These are phyloP conservation scores for Diospyros kaki DNA, from an alignment of 148 eudicot genomes.

Conservation along the genomic window DNA sequence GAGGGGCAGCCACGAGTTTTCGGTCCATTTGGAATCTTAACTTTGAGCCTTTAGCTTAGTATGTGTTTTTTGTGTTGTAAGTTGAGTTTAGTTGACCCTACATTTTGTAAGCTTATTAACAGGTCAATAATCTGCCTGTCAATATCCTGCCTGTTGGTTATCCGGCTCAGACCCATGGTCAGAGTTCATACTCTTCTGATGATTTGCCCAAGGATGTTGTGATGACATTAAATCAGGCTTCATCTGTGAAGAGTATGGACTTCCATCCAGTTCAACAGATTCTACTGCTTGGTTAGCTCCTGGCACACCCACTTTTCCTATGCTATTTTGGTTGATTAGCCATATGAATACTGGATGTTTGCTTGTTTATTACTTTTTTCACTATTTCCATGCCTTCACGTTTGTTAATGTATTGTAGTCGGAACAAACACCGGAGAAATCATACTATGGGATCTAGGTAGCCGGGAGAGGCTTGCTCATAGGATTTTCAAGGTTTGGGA, in stretches of 20 bases:
- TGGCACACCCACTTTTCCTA: background rate
- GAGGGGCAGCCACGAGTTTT: background rate
- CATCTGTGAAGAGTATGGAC: constrained; percentile 87
- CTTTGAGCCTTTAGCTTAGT: background rate
- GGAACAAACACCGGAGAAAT: constrained; percentile 83
- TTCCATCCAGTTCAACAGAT: constrained; percentile 80
- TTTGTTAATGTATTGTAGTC: constrained; percentile 38
- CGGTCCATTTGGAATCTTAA: constrained; percentile 1
- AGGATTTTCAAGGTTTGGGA: constrained; percentile 91
- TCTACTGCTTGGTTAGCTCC: constrained; percentile 74
- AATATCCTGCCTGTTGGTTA: constrained; percentile 70
- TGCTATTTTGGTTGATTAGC: background rate
- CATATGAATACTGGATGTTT: background rate
- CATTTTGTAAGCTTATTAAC: constrained; percentile 22
- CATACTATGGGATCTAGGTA: constrained; percentile 83
- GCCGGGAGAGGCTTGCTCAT: constrained; percentile 58
- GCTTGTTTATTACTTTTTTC: background rate
- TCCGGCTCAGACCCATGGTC: constrained; percentile 62
- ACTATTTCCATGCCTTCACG: constrained; percentile 7
- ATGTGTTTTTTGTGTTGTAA: background rate
- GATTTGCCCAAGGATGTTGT: constrained; percentile 77
- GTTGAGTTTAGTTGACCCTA: constrained; percentile 9
- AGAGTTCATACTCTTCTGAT: constrained; percentile 64
- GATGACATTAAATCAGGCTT: constrained; percentile 75
- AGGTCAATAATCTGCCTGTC: constrained; percentile 65